A percentile compares a stretch with the other conserved stretches of the same genome.
These are phyloP conservation scores for Helicostylum pulchrum DNA, from an alignment of 192 early-diverging fungal genomes.

Conservation along the genomic window DNA sequence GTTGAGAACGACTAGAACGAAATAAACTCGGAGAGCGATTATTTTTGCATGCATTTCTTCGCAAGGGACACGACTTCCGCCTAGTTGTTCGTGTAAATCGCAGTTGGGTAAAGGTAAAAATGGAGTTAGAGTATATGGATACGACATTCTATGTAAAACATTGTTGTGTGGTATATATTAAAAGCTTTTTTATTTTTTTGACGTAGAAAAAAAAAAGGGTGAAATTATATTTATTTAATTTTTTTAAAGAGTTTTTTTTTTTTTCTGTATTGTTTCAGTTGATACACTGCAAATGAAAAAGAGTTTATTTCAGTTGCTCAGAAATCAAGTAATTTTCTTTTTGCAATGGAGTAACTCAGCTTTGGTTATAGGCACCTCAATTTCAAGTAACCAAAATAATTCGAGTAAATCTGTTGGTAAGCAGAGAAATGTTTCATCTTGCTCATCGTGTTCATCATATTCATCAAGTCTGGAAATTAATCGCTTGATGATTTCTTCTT, in stretches of 20 bases:
- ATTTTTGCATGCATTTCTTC: neutral
- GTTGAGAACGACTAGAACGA: conserved; percentile 5
- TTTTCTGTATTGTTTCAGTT: neutral
- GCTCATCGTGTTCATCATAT: neutral
- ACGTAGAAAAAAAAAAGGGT: conserved; percentile 1
- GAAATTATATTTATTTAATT: conserved; percentile 5
- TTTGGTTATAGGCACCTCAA: neutral
- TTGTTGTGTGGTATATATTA: no score
- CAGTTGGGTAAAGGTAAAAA: conserved; percentile 4
- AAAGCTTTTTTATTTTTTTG: no score
- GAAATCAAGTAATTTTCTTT: neutral
- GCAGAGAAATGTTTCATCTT: neutral
- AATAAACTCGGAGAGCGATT: conserved; percentile 8
- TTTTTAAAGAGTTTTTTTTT: neutral
- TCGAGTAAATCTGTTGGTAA: conserved; percentile 2
- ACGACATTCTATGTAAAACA: neutral
- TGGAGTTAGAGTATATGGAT: neutral
- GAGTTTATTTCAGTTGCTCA: no score
- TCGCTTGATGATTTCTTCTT: neutral
- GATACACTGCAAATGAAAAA: no score
- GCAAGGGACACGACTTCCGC: neutral
- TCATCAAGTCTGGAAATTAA: neutral
- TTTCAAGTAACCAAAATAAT: conserved; percentile 14
- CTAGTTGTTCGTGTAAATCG: neutral
- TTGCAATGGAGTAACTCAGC: neutral